A percentile compares a stretch with the other conserved stretches of the same genome.
These are phyloP conservation scores for Vanderwaltozyma polyspora DNA, from an alignment of 805 yeast genomes.

Conservation along the genomic window DNA sequence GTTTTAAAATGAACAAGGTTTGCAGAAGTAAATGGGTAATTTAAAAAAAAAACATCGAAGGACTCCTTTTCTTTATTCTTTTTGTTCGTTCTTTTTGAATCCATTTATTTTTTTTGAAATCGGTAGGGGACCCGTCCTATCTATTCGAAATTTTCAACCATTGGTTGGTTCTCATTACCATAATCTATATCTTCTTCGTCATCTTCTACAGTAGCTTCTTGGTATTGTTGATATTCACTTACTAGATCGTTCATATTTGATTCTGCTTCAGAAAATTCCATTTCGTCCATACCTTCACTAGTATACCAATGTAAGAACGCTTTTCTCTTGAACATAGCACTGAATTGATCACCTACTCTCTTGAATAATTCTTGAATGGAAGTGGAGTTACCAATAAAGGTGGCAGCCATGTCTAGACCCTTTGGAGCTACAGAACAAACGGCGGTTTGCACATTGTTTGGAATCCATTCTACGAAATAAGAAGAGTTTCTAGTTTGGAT, in stretches of 20 bases:
- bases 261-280: conserved; percentile 90
- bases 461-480: conserved; percentile 92
- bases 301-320: conserved; percentile 97
- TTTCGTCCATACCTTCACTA: conserved; percentile 91
- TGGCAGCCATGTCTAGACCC: conserved; percentile 79
- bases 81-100: neutral
- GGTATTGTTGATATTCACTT: conserved; percentile 85
- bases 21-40: neutral
- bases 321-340: conserved; percentile 85
- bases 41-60: too few species aligned
- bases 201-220: conserved; percentile 66
- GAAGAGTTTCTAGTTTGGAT: conserved; percentile 73
- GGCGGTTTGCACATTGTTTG: conserved; percentile 89
- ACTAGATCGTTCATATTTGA: conserved; percentile 83
- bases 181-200: conserved; percentile 48
- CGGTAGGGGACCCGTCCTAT: neutral
- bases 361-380: conserved; percentile 84
- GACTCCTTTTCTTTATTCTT: too few species aligned
- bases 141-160: conserved; percentile 25
- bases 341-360: conserved; percentile 82
- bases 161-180: conserved; percentile 29
- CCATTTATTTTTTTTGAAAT: neutral
- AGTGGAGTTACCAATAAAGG: conserved; percentile 87
- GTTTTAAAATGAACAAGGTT: neutral
- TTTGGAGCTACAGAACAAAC: conserved; percentile 85